Conservation (phyloP, 225 moss, liverwort and hornwort species). For the Polytrichum formosum region DNA sequence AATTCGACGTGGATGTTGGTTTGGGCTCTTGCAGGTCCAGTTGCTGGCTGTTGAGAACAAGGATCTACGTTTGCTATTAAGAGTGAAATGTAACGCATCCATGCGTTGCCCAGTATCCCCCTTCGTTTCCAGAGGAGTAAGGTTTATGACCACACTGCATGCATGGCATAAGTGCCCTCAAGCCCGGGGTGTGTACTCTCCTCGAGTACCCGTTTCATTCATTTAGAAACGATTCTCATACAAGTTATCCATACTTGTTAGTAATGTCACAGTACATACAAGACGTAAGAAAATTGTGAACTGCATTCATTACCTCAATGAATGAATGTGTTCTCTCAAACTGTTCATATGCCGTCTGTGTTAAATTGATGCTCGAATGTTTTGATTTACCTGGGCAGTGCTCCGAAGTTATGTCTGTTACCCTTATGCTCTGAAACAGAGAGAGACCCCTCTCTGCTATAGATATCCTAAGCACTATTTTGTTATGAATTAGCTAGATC, state of each 20-base stretch:
- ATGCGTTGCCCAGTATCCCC: constrained; percentile 30
- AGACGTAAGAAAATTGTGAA: background rate
- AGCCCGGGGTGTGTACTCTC: constrained; percentile 86
- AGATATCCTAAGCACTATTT: background rate
- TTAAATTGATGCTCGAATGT: constrained; percentile 5
- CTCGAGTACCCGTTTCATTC: constrained; percentile 37
- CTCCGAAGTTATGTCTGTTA: background rate
- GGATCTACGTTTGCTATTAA: constrained; percentile 70
- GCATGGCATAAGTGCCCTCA: constrained; percentile 86
- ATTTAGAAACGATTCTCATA: background rate
- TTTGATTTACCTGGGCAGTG: background rate
- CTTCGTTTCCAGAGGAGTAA: constrained; percentile 82
- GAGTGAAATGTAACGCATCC: constrained; percentile 62
- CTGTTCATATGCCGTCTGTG: background rate
- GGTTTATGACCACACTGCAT: constrained; percentile 89
- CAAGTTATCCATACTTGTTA: background rate
- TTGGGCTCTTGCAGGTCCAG: constrained; percentile 46
- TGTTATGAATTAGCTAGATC: background rate
- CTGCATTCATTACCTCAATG: constrained; percentile 33
- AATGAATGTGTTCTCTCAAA: constrained; percentile 18
- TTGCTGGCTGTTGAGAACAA: constrained; percentile 79
- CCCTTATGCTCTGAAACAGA: background rate
- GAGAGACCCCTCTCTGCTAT: background rate
- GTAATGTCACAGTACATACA: background rate
- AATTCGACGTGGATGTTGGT: background rate